Evolutionary conservation across 192 early-diverging fungal genomes (phyloP).

Genomic region (Backusella sp.): DNA sequence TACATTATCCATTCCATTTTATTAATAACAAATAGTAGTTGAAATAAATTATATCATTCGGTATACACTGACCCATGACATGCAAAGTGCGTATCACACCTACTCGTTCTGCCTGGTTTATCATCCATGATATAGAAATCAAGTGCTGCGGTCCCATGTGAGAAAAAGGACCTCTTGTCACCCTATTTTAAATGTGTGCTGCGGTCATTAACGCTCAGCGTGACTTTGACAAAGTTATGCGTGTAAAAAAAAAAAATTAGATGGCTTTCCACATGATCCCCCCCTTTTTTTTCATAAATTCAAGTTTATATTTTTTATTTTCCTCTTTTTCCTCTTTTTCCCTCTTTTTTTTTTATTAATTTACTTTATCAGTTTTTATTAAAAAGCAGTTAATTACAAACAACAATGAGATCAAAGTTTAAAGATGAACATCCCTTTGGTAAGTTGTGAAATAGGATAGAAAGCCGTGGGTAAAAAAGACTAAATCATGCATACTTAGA

Average conservation of each 20-base stretch:
- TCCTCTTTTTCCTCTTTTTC: not conserved
- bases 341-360: not conserved
- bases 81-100: not conserved
- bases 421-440: slow-evolving; percentile 96
- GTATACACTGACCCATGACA: not conserved
- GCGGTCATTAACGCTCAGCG: not conserved
- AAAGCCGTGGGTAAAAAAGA: not conserved
- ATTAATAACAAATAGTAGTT: too few relatives aligned
- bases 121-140: not conserved
- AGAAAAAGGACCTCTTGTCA: not conserved
- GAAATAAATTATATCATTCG: not conserved
- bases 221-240: slow-evolving; percentile 3
- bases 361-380: not conserved
- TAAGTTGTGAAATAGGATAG: slow-evolving; percentile 48
- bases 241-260: not conserved
- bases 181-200: not conserved
- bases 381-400: not conserved
- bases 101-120: not conserved
- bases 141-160: not conserved
- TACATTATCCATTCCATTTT: too few relatives aligned
- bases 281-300: not conserved
- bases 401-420: slow-evolving; percentile 78
- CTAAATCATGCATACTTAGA: slow-evolving; percentile 48
- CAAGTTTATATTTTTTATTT: not conserved
- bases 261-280: not conserved